phyloP scores from a whole-genome alignment of 352 stramenopile species.

The Phytopythium ostracodes region DNA sequence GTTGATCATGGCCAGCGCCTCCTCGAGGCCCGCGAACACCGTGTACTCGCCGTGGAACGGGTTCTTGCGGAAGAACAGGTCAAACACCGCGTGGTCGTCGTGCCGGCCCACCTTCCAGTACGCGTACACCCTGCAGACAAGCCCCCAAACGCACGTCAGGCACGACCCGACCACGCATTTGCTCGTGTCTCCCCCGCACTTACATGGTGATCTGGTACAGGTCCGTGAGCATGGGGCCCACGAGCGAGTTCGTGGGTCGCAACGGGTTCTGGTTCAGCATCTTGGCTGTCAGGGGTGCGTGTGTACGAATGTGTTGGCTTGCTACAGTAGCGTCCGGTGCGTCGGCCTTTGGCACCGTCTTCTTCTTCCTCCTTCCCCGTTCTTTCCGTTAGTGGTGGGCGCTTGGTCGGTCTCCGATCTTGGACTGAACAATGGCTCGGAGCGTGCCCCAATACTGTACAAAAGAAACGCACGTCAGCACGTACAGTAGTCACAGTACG shows the following conservation, averaged over 20 bases:
- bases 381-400: not conserved
- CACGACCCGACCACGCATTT: not conserved
- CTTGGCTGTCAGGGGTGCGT: not conserved
- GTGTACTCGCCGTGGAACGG: constrained; percentile 98
- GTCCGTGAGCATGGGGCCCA: constrained; percentile 96
- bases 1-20: constrained; percentile 91
- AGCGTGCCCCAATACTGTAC: too few relatives aligned
- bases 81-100: constrained; percentile 91
- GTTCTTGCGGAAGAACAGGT: constrained; percentile 99
- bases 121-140: constrained; percentile 94
- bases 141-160: too few relatives aligned
- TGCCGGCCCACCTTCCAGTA: constrained; percentile 97
- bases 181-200: constrained; percentile 4
- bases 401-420: not conserved
- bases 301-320: too few relatives aligned
- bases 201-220: constrained; percentile 97
- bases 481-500: not conserved
- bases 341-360: not conserved
- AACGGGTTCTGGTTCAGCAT: constrained; percentile 37
- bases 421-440: constrained; percentile 1
- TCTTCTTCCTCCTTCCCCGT: not conserved
- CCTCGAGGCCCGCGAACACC: constrained; percentile 92
- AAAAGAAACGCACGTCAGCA: constrained; percentile 5
- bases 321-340: too few relatives aligned
- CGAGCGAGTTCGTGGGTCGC: constrained; percentile 91